Conservation (phyloP, 768 basidiomycete genomes). For the Tremella yokohamensis region DNA sequence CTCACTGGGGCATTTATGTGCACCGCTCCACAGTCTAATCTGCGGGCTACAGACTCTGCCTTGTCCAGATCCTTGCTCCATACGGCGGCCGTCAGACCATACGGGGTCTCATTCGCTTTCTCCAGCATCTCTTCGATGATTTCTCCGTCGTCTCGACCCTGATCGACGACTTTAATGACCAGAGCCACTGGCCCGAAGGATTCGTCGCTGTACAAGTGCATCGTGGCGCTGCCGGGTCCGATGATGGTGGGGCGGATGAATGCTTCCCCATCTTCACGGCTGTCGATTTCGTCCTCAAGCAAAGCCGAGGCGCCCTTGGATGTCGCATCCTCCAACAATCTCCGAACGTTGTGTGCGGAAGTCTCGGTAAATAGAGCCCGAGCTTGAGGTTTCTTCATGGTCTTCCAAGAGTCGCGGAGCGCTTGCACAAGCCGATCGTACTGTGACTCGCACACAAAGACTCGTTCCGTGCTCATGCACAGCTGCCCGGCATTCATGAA, state of each 20-base stretch:
- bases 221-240: not conserved
- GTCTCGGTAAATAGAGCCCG: not conserved
- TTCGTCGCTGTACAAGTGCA: constrained; percentile 50
- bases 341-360: not conserved
- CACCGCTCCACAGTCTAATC: constrained; percentile 57
- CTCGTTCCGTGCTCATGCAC: constrained; percentile 39
- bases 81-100: constrained; percentile 57
- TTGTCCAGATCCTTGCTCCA: constrained; percentile 57
- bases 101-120: constrained; percentile 59
- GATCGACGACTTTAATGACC: constrained; percentile 44
- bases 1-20: constrained; percentile 55
- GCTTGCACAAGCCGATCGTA: constrained; percentile 19
- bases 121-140: constrained; percentile 57
- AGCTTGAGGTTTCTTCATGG: constrained; percentile 6
- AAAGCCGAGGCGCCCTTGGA: not conserved
- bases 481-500: constrained; percentile 36
- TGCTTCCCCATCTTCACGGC: no score
- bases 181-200: constrained; percentile 61
- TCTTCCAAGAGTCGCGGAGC: constrained; percentile 14
- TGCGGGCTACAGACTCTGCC: constrained; percentile 55
- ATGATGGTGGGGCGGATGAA: not conserved
- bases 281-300: not conserved
- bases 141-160: constrained; percentile 12
- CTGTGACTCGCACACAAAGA: constrained; percentile 21
- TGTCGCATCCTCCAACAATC: not conserved